Evolutionary conservation across 352 stramenopile genomes (phyloP), one percentile per base, ranked within the genome.

Genomic region (Phytophthora europaea): DNA sequence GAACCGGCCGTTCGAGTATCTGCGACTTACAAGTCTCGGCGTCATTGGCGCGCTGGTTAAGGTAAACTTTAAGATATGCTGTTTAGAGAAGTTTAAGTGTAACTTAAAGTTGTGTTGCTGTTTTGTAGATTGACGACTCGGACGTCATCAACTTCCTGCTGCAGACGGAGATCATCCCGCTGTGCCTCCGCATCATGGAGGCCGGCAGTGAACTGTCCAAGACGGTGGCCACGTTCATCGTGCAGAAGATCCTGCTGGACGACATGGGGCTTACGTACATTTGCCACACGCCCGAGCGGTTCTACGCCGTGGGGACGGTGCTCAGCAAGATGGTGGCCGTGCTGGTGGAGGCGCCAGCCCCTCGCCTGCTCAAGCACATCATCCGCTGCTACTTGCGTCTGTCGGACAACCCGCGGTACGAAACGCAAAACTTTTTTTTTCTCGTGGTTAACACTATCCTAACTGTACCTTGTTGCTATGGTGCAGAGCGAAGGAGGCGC

Each of bases 21-120:
- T 99, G 36, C 89, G 98, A 7, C 83, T 99, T 8, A 99, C 98
- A 47, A 99, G 92, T 68, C 81, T 99, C 20, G 98, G 98, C 38
- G 98, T 99, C 12, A 99, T 99, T 80, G 98, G 98, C 28, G 98
- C 98, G 16, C 84, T 99, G 4, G 98, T 99, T n/a, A 99, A 99
- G 79, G 82, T 95, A 54, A 56, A 45, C 20, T 28, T 28, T 18
- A 52, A 65, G 33, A 34, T 16, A 31, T 31, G 26, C 26, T 31
- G 26, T 13, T 50, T 34, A 38, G 13, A 36, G 23, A 20, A 20
- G 23, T 22, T 56, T 56, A 50, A 6, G 10, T 5, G 10, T 56
- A 56, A 56, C 50, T 28, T 38, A 36, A 31, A 15, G 61, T 38
- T 50, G 34, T 38, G 0, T 66, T 58, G 48, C 13, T 62, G 48